phyloP scores from a whole-genome alignment of 2,329 filamentous ascomycete species.

The Neonectria punicea region DNA sequence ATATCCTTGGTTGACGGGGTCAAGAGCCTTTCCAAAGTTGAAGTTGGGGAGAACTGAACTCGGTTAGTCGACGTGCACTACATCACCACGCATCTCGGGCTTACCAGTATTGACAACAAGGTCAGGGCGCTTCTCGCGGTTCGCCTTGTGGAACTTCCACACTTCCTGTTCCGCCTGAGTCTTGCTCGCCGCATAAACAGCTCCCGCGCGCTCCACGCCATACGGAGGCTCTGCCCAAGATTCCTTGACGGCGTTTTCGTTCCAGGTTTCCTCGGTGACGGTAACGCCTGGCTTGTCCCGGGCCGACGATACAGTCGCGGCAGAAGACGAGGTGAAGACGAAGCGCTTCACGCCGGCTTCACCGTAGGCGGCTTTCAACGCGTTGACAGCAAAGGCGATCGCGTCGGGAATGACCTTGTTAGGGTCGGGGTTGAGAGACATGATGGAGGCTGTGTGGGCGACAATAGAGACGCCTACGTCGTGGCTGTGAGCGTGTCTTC shows the following conservation, averaged over 20 bases:
- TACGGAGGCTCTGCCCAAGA: constrained; percentile 53
- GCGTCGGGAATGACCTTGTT: constrained; percentile 51
- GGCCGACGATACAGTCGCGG: constrained; percentile 3
- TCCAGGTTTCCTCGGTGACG: constrained; percentile 44
- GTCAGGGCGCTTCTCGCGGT: constrained; percentile 36
- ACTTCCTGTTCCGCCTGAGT: constrained; percentile 47
- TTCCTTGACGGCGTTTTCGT: constrained; percentile 44
- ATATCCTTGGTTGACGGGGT: constrained; percentile 32
- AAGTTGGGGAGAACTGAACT: constrained; percentile 41
- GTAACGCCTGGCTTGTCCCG: not conserved
- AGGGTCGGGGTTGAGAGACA: constrained; percentile 49
- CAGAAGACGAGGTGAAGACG: constrained; percentile 42
- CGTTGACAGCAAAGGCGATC: constrained; percentile 41
- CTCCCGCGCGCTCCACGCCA: constrained; percentile 34
- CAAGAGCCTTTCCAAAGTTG: constrained; percentile 41
- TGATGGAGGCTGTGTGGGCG: constrained; percentile 51
- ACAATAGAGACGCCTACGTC: constrained; percentile 45
- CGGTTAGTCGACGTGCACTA: rapidly evolving
- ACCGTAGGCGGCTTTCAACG: constrained; percentile 49
- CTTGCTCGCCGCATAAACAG: constrained; percentile 54
- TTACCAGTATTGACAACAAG: constrained; percentile 42
- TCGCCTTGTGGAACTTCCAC: constrained; percentile 49
- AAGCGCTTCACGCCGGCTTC: constrained; percentile 52
- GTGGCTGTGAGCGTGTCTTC: not conserved
- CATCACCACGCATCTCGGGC: rapidly evolving